phyloP scores from a whole-genome alignment of 2,329 filamentous ascomycete genomes.

The Camillea tinctor region DNA sequence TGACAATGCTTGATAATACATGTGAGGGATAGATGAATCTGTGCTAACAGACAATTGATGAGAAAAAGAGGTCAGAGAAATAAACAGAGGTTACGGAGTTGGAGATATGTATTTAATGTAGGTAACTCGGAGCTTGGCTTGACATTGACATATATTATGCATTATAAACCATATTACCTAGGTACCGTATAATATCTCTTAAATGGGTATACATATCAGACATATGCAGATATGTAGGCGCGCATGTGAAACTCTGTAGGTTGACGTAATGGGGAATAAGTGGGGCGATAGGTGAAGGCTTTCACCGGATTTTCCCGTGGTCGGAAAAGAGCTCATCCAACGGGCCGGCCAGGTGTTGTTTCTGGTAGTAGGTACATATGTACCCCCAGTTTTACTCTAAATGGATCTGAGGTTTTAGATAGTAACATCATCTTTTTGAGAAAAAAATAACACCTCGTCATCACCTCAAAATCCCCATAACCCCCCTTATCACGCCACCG shows the following conservation, averaged over 20 bases:
- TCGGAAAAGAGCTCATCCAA: conserved; percentile 23
- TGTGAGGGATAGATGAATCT: no score
- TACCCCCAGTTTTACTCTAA: conserved; percentile 18
- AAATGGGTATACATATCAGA: no score
- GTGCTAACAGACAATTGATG: no score
- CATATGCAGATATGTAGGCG: not conserved
- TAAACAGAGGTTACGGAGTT: no score
- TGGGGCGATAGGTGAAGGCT: not conserved
- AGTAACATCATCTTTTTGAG: not conserved
- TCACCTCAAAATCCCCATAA: not conserved
- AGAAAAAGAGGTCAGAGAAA: no score
- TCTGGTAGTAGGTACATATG: no score
- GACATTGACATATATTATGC: no score
- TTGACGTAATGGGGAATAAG: not conserved
- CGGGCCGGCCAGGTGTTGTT: conserved; percentile 18
- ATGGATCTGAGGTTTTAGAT: conserved; percentile 4
- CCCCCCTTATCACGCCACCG: conserved; percentile 1
- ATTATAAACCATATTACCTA: no score
- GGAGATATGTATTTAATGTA: no score
- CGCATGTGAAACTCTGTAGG: not conserved
- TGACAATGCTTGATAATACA: no score
- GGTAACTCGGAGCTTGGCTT: no score
- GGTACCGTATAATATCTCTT: no score
- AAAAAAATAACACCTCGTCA: conserved; percentile 8
- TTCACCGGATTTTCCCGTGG: conserved; percentile 22